Evolutionary conservation across 768 basidiomycete species (phyloP), one percentile per base, ranked within the genome.

Genomic region (Serendipita sp.): DNA sequence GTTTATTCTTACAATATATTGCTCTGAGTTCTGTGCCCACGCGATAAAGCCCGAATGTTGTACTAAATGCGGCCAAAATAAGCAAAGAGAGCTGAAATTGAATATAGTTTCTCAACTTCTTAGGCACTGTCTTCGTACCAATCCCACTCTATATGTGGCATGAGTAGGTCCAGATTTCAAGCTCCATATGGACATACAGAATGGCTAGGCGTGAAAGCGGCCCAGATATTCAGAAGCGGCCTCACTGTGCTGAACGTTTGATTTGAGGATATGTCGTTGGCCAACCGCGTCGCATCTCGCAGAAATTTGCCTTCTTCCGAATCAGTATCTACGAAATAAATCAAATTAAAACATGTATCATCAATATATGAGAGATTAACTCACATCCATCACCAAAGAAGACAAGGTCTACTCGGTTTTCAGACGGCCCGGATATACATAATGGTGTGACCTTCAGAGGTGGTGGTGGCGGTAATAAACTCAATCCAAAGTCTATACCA

Each of bases 151-250:
- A 69, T 18, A 62, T 16, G 38, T 45, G 34, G n/a, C 37, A 65
- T 37, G 44, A 7, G 44, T 54, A 35, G 4, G 24, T 63, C 41
- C 15, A 13, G 38, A 64, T 28, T n/a, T 35, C 48, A 15, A 11
- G 28, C 24, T 16, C 18, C 18, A 64, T 2, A 3, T 24, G 32
- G 37, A 66, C 68, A 15, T 41, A 86, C 89, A 78, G 89, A 86
- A 66, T 78, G 78, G 71, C 88, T 89, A 0, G 88, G 83, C 18
- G 85, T 77, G 68, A 88, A 89, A 0, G 85, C 86, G 3, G 85
- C 88, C 86, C 86, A 91, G 68, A 89, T 88, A 70, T 89, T 90
- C 68, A 90, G 74, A 53, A 89, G 74, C 2, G 87, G 86, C 68
- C 80, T 81, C 18, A 91, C 87, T 0, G 86, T 84, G 67, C 84